Evolutionary conservation across 2,329 filamentous ascomycete genomes (phyloP), one percentile per base, ranked within the genome.

Genomic region (Clarireedia hainanense): DNA sequence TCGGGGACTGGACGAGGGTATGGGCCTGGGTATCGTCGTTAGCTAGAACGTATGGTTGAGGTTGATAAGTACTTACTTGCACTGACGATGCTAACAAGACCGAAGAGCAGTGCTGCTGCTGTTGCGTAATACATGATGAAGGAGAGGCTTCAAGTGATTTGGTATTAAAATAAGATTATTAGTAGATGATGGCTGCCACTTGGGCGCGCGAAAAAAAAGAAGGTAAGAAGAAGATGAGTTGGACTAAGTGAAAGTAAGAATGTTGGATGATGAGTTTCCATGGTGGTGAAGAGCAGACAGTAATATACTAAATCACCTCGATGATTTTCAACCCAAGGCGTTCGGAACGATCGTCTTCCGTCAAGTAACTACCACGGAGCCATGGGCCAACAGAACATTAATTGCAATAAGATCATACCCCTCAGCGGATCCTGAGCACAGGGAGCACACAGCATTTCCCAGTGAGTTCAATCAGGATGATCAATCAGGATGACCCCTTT

Each of bases 131-230:
- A 52, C 65, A 68, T 68, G 58, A 57, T 65, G 60, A 56, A 43
- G 15, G 45, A 40, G 36, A 26, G n/a, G 5, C 12, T 27, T 23
- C 39, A 40, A 42, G 55, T 58, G 51, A 14, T 1, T 14, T n/a
- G 36, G 42, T 48, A 51, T 48, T 52, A 52, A 43, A 55, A 36
- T 45, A 27, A 55, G 52, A 55, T 60, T 50, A 57, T 52, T 58
- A 60, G 61, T 62, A 59, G 50, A 58, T 27, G 57, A 59, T 59
- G 62, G 64, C 65, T 59, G 63, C 64, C 64, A 57, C 64, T 67
- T 49, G 65, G 64, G 65, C 65, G 65, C 65, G 64, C 63, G 50
- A 34, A 60, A 52, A 61, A 61, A 64, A 64, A 54, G 60, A 68
- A 66, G 61, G 60, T 60, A 45, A 36, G 56, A 57, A 57, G 57